These are phyloP conservation scores for Pelargonium myrrhifolium DNA, from an alignment of 441 rosid genomes.

Conservation along the genomic window DNA sequence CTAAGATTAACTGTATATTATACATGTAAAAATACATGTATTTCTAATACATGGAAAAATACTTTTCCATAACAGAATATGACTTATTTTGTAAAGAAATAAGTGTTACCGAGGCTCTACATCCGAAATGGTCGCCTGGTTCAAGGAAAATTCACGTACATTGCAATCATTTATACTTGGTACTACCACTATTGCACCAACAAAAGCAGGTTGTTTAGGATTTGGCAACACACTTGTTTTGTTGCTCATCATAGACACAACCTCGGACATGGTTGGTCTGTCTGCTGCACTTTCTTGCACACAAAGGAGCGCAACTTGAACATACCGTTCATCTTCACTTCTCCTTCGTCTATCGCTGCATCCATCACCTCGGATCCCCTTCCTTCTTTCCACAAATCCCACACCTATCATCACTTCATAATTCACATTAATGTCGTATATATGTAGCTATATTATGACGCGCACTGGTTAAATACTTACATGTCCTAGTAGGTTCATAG, in stretches of 20 bases:
- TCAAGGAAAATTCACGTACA: neutral
- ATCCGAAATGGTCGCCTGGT: neutral
- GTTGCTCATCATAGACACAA: neutral
- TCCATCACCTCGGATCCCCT: slow-evolving; percentile 35
- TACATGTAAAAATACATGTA: no score
- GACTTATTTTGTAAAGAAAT: no score
- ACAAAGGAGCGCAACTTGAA: slow-evolving; percentile 41
- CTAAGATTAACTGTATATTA: no score
- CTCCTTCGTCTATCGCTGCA: slow-evolving; percentile 16
- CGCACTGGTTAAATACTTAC: no score
- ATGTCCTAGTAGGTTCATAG: slow-evolving; percentile 41
- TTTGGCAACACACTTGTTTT: neutral
- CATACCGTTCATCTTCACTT: slow-evolving; percentile 32
- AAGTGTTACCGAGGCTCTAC: neutral
- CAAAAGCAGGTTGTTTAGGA: neutral
- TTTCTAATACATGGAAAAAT: no score
- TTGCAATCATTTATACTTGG: neutral
- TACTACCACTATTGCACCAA: neutral
- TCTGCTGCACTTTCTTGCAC: slow-evolving; percentile 56
- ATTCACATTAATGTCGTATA: no score
- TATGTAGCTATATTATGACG: no score
- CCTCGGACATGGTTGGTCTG: slow-evolving; percentile 45
- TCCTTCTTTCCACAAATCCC: slow-evolving; percentile 49
- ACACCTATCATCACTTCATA: slow-evolving; percentile 33
- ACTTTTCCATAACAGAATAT: no score